phyloP scores from a whole-genome alignment of 306 rosid species.

The Amphicarpaea edgeworthii region DNA sequence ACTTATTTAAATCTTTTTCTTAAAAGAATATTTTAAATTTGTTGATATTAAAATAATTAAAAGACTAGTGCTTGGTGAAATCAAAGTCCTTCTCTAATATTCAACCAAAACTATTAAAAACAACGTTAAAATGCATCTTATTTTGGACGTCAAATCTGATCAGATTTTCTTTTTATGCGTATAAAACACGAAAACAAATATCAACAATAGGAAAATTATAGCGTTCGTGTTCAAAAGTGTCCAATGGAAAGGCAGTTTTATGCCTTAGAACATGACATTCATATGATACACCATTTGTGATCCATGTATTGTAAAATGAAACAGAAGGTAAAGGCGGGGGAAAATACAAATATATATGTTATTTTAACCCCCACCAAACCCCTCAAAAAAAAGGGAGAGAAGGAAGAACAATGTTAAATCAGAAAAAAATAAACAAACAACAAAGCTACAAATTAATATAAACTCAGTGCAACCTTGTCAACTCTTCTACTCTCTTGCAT shows the following conservation, averaged over 20 bases:
- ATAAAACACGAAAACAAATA: neutral
- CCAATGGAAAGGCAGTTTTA: neutral
- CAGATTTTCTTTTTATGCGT: neutral
- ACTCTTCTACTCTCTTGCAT: slow-evolving; percentile 92
- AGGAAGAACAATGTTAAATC: neutral
- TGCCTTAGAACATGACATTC: slow-evolving; percentile 27
- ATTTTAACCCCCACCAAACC: slow-evolving; percentile 33
- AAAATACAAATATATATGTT: neutral
- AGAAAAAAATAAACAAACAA: slow-evolving; percentile 21
- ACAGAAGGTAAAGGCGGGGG: slow-evolving; percentile 25
- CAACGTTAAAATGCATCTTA: neutral
- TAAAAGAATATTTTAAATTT: no score
- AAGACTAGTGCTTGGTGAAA: neutral
- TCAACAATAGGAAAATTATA: neutral
- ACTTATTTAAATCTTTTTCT: no score
- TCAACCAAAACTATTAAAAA: neutral
- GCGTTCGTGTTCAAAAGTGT: neutral
- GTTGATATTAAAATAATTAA: neutral
- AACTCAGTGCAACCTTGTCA: slow-evolving; percentile 89
- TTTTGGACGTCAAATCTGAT: neutral
- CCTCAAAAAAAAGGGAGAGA: neutral
- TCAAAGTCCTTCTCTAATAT: neutral
- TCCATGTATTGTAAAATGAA: slow-evolving; percentile 29
- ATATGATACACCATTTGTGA: slow-evolving; percentile 40
- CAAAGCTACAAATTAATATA: slow-evolving; percentile 7